phyloP scores from a whole-genome alignment of 2,329 filamentous ascomycete genomes.

The Fusarium acutatum region DNA sequence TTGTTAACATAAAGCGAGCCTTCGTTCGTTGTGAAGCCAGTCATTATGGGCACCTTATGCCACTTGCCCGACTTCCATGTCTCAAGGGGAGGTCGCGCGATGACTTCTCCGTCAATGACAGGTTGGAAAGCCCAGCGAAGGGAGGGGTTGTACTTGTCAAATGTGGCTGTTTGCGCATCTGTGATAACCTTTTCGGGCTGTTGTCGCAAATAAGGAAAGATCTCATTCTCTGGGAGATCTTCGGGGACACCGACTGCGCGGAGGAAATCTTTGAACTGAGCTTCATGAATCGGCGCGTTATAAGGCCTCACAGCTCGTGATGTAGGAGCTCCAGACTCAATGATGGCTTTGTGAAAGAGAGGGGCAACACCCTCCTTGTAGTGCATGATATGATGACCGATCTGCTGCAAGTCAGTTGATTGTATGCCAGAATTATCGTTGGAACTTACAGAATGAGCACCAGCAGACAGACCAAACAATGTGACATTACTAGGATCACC shows the following conservation, averaged over 20 bases:
- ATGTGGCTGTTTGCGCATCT: constrained; percentile 54
- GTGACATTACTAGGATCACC: constrained; percentile 59
- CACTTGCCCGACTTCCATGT: constrained; percentile 55
- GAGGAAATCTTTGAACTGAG: constrained; percentile 55
- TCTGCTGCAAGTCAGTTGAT: constrained; percentile 48
- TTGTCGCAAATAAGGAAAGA: constrained; percentile 60
- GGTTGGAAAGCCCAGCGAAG: constrained; percentile 72
- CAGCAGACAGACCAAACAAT: constrained; percentile 51
- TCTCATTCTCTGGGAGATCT: constrained; percentile 33
- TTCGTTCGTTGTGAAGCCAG: constrained; percentile 76
- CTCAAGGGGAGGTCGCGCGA: constrained; percentile 65
- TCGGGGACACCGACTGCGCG: constrained; percentile 17
- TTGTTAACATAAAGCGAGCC: constrained; percentile 70
- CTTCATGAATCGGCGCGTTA: constrained; percentile 67
- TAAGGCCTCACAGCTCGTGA: constrained; percentile 62
- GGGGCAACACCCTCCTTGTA: constrained; percentile 52
- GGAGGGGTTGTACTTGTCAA: constrained; percentile 53
- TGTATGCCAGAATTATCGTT: accelerated
- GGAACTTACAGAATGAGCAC: constrained; percentile 57
- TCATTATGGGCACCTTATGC: constrained; percentile 60
- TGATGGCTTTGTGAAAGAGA: constrained; percentile 61
- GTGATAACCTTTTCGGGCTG: constrained; percentile 40
- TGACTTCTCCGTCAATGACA: constrained; percentile 68
- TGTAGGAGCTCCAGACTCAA: constrained; percentile 64
- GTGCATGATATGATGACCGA: constrained; percentile 72